Evolutionary conservation across 2,329 filamentous ascomycete genomes (phyloP), one percentile per base, ranked within the genome.

Genomic region (Clonostachys solani): DNA sequence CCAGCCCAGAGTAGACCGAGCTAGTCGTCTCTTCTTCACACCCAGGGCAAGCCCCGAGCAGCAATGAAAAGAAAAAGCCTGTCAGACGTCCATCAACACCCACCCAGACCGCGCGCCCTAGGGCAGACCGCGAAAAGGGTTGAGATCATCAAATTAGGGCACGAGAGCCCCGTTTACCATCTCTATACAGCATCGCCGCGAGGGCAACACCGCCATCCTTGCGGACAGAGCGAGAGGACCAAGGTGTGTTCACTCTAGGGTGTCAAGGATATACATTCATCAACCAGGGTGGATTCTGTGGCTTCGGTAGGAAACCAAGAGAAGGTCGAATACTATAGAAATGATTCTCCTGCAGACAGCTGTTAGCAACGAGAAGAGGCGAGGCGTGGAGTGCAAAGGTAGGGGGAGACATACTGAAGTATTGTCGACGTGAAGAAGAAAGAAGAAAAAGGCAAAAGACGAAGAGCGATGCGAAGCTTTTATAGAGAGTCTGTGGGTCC

Each of bases 271-370:
- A 81, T 88, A 62, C 62, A 72, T 70, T 95, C 89, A 94, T 95
- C 89, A 89, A 87, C 88, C 89, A 90, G 89, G 87, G 84, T 92
- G 82, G 83, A 83, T 81, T 90, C 86, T 92, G 87, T 90, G 82
- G 87, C 91, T 95, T 79, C 78, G 87, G 81, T 91, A 80, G 83
- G 83, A 82, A 92, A 87, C 84, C 89, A 86, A 94, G 88, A 89
- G 84, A 80, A 78, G 80, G 87, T 91, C 84, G 84, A 89, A 80
- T 85, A 92, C 90, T 96, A 91, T 92, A 95, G 87, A 95, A 95
- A 89, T 89, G 89, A 92, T 92, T 92, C 88, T 90, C 72, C 66
- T 75, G 66, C 54, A 55, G 56, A 35, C 23, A 49, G 47, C 51
- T 49, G 54, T 60, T 54, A 61, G 57, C 48, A 52, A 49, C 8